Base-by-base conservation (phyloP, 345 rosid species). In the Fremontodendron californicum region DNA sequence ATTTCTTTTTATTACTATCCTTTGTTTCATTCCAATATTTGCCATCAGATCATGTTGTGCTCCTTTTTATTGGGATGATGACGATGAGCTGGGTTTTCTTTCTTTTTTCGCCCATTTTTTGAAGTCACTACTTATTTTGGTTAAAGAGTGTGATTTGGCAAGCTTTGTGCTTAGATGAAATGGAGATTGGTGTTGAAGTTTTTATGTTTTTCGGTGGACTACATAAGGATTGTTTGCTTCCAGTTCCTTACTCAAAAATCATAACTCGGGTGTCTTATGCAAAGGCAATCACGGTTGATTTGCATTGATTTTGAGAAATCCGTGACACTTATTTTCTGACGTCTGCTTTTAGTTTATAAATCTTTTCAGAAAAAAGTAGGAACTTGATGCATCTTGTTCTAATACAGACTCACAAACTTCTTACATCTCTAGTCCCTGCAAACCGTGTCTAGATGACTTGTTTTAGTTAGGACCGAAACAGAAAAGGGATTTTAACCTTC, bases 401-500 rank as follows among this genome's bases (percentile, higher is more conserved):
- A 4, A 9, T 18, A n/a, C n/a, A n/a, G n/a, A 33, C 68, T 12
- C 25, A 4, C 4, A 33, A 63, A 2, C 3, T 35, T 19, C 25
- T 0, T 62, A 12, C 67, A 61, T n/a, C n/a, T 31, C 9, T 31
- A 58, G 35, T 5, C 63, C 2, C 29, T 55, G 62, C 62, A 55
- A 55, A 55, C 31, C 19, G 4, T 25, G 39, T 15, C 9, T 63
- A 63, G 43, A 16, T 33, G 11, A 7, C 16, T 58, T 25, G 11
- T n/a, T n/a, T n/a, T n/a, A n/a, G n/a, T n/a, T n/a, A 4, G 63
- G 35, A 60, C 35, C 15, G 1, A 58, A 25, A 25, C 0, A 40
- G 29, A 21, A 15, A 25, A 25, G 12, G n/a, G 35, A 67, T 80
- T 46, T 81, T 29, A 82, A 67, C 73, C 23, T 39, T 60, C 9